A percentile compares a stretch with the other conserved stretches of the same genome.
These are phyloP conservation scores for Cytauxzoon felis DNA, from an alignment of 169 alveolate species.

Conservation along the genomic window DNA sequence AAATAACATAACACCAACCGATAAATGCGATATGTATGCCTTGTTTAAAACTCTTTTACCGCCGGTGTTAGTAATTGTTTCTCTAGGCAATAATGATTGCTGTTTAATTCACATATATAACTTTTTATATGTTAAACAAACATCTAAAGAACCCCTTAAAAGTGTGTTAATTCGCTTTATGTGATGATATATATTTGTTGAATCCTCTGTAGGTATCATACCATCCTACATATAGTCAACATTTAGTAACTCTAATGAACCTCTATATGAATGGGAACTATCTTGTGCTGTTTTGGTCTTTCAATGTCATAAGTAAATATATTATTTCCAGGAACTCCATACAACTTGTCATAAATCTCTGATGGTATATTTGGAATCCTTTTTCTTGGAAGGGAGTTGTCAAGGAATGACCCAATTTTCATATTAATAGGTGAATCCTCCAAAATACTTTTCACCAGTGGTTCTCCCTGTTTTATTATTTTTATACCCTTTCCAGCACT, in stretches of 20 bases:
- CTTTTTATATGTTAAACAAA: not conserved
- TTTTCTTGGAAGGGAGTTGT: constrained; percentile 8
- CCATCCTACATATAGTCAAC: constrained; percentile 11
- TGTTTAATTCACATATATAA: not conserved
- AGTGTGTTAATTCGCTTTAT: constrained; percentile 2
- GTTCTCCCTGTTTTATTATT: not conserved
- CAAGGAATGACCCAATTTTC: not conserved
- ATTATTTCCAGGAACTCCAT: constrained; percentile 57
- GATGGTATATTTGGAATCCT: constrained; percentile 46
- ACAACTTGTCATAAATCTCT: constrained; percentile 13
- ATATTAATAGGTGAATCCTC: not conserved
- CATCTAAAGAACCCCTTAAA: constrained; percentile 39
- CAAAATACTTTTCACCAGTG: constrained; percentile 3
- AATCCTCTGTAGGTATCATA: constrained; percentile 39
- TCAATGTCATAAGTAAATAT: constrained; percentile 53
- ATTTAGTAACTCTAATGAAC: not conserved
- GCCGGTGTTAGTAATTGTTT: not conserved
- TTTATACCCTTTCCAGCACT: constrained; percentile 10
- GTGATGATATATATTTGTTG: not conserved
- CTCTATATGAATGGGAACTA: constrained; percentile 11
- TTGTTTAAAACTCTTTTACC: constrained; percentile 4
- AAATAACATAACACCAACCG: too few species aligned
- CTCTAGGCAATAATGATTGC: constrained; percentile 53
- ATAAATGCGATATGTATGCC: constrained; percentile 37
- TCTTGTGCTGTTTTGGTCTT: constrained; percentile 10